Evolutionary conservation across 805 yeast species (phyloP), one percentile per base, ranked within the genome.

Genomic region (Starmera amethionina): DNA sequence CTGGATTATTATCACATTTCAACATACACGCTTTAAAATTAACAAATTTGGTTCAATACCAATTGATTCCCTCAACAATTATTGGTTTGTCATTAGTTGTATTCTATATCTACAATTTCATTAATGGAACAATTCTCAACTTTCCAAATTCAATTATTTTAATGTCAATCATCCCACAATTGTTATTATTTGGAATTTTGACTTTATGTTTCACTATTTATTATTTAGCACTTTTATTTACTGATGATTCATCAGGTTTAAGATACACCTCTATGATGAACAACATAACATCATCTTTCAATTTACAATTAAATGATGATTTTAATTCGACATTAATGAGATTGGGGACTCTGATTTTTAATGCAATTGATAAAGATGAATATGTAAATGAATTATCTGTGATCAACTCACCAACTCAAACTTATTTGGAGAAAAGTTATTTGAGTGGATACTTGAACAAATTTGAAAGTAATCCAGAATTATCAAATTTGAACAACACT

Each of bases 131-230:
- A 7, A 46, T 75, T 2, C 52, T 63, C 10, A 58, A 62, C 34
- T 68, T 81, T 49, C 90, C 88, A 13, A 22, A 22, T 8, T 55
- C 68, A 8, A 67, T 73, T 5, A 71, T 79, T 25, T 57, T 75
- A 12, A 54, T 77, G 43, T 81, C 87, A 2, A 76, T 77, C 46
- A 56, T 75, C 12, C 94, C 95, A 1, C 89, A 84, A 50, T 55
- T 82, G 15, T 55, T 78, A 32, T 73, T 79, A 1, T 46, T 77
- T 4, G 42, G 52, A 5, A 68, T 82, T 14, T 72, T 78, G 6
- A 12, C 60, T 1, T 49, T 79, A 13, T 81, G 93, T 43, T 50
- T 68, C 0, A 36, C 56, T 0, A 73, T 82, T 5, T 82, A 80
- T 50, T 49, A 63, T 0, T 45, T 78, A 35, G 89, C 95, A 0